Evolutionary conservation across 345 rosid genomes (phyloP), one percentile per base, ranked within the genome.

Genomic region (Murraya paniculata): DNA sequence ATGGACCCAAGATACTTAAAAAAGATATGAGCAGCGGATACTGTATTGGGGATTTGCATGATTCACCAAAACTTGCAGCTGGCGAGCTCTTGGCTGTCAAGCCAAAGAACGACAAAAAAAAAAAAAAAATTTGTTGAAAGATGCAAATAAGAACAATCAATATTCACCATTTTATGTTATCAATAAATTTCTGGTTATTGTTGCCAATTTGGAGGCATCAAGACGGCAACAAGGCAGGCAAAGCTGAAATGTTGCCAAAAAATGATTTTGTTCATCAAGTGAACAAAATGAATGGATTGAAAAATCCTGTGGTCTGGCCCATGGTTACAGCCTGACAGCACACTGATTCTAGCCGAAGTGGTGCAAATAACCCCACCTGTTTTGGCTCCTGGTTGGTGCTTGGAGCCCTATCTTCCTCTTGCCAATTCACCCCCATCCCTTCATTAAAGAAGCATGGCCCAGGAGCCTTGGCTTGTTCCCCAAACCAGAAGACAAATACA

Each of bases 251-350:
- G 67, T 30, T 30, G 67, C 38, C 67, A 28, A 6, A 30, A 5
- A 45, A 62, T 5, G 22, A 28, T 28, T 28, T 61, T 61, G 35
- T 28, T 28, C 21, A 4, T 41, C 48, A 2, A 41, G 14, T 1
- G 14, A 9, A 39, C n/a, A 39, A 2, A 41, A 60, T 60, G 18
- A 53, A 53, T 60, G 31, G 30, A 35, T 35, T 35, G 45, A 8
- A 65, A 67, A 67, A 9, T 67, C 55, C 64, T n/a, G 28, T 71
- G 62, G 48, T 14, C 64, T 71, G 41, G 75, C 62, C 74, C 74
- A 9, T 71, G 24, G 61, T 71, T 30, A 50, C n/a, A 68, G 60
- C 25, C 9, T 56, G 6, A 6, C 67, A 64, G 67, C 67, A 30
- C 67, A 31, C n/a, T 16, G 67, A 64, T 16, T 64, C 30, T 5